Percentiles rank a stretch among this genome's conserved stretches.
phyloP scores from a whole-genome alignment of 352 stramenopile genomes.

The Pythium insidiosum region DNA sequence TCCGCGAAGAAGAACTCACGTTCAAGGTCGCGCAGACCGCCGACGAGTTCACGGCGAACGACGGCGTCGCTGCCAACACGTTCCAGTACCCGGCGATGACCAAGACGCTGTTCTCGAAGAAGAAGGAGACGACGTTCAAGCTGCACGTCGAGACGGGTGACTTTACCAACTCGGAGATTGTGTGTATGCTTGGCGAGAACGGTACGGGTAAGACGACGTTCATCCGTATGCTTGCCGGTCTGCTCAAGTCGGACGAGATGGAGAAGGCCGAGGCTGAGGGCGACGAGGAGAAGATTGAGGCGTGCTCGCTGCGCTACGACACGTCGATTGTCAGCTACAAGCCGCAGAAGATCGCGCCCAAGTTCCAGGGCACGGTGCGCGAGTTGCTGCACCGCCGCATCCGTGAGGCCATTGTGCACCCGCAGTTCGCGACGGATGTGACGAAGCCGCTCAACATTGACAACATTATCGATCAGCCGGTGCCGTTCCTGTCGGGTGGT shows the following conservation, averaged over 20 bases:
- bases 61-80: constrained; percentile 83
- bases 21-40: constrained; percentile 98
- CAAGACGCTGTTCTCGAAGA: constrained; percentile 95
- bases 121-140: constrained; percentile 92
- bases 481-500: constrained; percentile 97
- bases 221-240: constrained; percentile 98
- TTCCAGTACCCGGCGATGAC: constrained; percentile 98
- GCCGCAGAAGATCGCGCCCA: constrained; percentile 97
- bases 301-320: constrained; percentile 77
- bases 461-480: constrained; percentile 97
- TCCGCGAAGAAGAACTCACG: constrained; percentile 96
- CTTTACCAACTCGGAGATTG: constrained; percentile 99
- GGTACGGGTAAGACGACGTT: constrained; percentile 99
- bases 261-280: constrained; percentile 61
- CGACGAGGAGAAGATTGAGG: constrained; percentile 65
- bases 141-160: constrained; percentile 96
- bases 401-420: constrained; percentile 95
- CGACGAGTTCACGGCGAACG: constrained; percentile 79
- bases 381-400: constrained; percentile 98
- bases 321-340: constrained; percentile 95
- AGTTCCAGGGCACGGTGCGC: constrained; percentile 94
- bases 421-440: constrained; percentile 98
- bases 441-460: constrained; percentile 98
- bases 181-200: constrained; percentile 99
- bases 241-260: constrained; percentile 98